Percentiles rank a stretch among this genome's conserved stretches.
Evolutionary conservation across 2,329 filamentous ascomycete genomes (phyloP).

Genomic region (Lasiodiplodia sp.): DNA sequence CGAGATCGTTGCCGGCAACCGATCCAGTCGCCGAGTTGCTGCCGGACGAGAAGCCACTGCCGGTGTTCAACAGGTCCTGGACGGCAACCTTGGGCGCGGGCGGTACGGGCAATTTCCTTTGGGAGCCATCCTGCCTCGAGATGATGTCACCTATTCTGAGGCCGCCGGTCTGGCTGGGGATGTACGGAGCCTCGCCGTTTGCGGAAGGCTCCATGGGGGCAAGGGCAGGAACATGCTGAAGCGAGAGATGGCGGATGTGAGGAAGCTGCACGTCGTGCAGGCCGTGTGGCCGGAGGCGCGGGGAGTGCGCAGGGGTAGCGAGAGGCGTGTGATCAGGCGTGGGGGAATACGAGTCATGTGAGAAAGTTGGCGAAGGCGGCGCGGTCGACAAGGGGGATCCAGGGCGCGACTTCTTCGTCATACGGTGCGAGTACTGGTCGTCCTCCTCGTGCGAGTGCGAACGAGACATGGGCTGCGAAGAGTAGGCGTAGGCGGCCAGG

Average conservation of each 20-base stretch:
- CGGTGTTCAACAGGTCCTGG: conserved; percentile 78
- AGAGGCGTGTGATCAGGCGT: conserved; percentile 99
- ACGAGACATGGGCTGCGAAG: conserved; percentile 83
- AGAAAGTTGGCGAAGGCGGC: conserved; percentile 94
- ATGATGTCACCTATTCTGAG: conserved; percentile 93
- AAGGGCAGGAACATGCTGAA: conserved; percentile 71
- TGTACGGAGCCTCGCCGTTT: conserved; percentile 66
- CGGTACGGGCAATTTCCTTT: conserved; percentile 89
- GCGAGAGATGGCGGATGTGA: conserved; percentile 76
- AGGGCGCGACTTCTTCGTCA: conserved; percentile 87
- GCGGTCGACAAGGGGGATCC: conserved; percentile 96
- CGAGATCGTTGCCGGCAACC: conserved; percentile 66
- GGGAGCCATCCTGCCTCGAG: conserved; percentile 82
- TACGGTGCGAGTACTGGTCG: conserved; percentile 77
- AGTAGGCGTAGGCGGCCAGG: conserved; percentile 65
- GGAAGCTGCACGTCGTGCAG: conserved; percentile 80
- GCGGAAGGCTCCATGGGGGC: conserved; percentile 74
- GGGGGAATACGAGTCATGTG: conserved; percentile 91
- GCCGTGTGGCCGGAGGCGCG: conserved; percentile 81
- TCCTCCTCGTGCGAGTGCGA: conserved; percentile 86
- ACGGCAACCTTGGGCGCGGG: conserved; percentile 90
- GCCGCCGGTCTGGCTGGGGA: conserved; percentile 66
- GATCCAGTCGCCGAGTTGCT: conserved; percentile 81
- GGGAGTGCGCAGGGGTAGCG: conserved; percentile 93
- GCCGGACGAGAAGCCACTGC: conserved; percentile 73